Conservation (phyloP, 2,329 filamentous ascomycete species). For the Hirsutella thompsonii region DNA sequence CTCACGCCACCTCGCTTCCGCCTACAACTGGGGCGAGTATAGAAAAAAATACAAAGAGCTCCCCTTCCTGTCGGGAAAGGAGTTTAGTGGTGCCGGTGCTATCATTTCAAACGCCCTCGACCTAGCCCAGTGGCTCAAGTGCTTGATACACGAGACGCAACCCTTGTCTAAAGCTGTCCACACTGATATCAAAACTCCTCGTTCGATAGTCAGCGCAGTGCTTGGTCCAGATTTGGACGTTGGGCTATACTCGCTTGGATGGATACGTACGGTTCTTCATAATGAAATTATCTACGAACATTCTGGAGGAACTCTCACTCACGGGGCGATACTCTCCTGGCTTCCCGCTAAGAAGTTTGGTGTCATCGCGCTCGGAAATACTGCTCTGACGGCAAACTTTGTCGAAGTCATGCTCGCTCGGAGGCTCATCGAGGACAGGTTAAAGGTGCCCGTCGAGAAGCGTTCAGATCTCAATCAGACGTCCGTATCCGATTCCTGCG, state of each 20-base stretch:
- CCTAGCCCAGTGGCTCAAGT: constrained; percentile 37
- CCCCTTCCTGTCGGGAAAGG: constrained; percentile 13
- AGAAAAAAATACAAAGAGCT: constrained; percentile 10
- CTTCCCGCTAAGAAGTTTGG: constrained; percentile 1
- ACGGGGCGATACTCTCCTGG: constrained; percentile 17
- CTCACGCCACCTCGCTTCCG: constrained; percentile 22
- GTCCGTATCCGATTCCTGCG: constrained; percentile 1
- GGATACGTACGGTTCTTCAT: constrained; percentile 12
- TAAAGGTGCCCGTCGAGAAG: constrained; percentile 9
- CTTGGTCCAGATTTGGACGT: constrained; percentile 5
- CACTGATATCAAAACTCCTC: constrained; percentile 16
- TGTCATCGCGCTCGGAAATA: not conserved
- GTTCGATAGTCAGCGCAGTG: constrained; percentile 12
- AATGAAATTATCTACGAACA: constrained; percentile 17
- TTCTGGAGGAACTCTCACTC: constrained; percentile 14
- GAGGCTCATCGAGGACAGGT: constrained; percentile 16
- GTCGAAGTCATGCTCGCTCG: constrained; percentile 13
- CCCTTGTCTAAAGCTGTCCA: constrained; percentile 14
- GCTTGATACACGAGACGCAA: constrained; percentile 22
- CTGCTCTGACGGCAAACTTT: constrained; percentile 12
- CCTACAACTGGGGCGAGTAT: constrained; percentile 26
- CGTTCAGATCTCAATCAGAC: constrained; percentile 8
- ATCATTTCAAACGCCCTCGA: constrained; percentile 34
- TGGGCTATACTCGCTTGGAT: constrained; percentile 16
- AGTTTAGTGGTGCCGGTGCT: constrained; percentile 25